Base-by-base conservation (phyloP, 2,329 filamentous ascomycete species). In the Diaporthe amygdali region DNA sequence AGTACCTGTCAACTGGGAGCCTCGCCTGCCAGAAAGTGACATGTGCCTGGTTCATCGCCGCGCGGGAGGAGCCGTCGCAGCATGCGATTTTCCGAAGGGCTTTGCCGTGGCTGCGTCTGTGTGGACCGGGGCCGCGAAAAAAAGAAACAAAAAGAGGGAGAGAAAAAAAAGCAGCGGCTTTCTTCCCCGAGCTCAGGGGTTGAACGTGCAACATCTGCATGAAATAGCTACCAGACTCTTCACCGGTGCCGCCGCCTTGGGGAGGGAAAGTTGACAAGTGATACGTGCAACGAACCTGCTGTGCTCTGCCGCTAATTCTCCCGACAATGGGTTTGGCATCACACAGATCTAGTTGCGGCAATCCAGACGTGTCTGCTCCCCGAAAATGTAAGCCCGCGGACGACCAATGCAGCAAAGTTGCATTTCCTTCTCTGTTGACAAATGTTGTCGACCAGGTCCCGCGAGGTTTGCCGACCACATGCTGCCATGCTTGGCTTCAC, bases 321-420 rank as follows among this genome's bases (percentile, higher is more conserved):
- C 59, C 44, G 47, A 66, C 25, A 32, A 49, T 37, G 52, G 22
- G 51, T 59, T 49, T 52, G 39, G 30, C 49, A 30, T 55, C 51
- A 67, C 67, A 70, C 71, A 72, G 71, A 72, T 72, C 71, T 72
- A 49, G 51, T 72, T 64, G 68, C 69, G 71, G 69, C 69, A 72
- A 34, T 71, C 46, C 55, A 63, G 30, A 52, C 41, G 66, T 66
- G 49, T 56, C 64, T 69, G 71, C 66, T 59, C 34, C 41, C 32
- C 34, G 30, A 41, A 5, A 22, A 4, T 49, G 34, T 66, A 32
- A 41, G 54, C 66, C 63, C 54, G 64, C 47, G 55, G 59, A 47
- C 37, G 52, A 55, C 41, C 67, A 25, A 20, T 12, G 22, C 39
- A 44, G 46, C 56, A 51, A 41, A 44, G 22, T 41, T 49, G 56